Conservation (phyloP, 1,139 yeast species). For the Candida albicans region DNA sequence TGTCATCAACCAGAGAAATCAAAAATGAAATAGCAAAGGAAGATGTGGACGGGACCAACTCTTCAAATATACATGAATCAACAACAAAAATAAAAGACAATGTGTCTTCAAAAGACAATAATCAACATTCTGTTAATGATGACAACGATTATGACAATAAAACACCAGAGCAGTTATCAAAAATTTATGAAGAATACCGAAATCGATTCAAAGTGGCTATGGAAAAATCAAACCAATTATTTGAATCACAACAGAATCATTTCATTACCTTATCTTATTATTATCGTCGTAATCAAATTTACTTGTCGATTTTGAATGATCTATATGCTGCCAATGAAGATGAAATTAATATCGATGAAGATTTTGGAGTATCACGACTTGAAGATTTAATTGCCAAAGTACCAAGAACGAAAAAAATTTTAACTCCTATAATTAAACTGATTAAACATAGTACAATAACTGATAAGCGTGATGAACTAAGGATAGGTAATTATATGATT, state of each 20-base stretch:
- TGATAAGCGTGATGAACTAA: conserved; percentile 10
- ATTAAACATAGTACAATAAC: conserved; percentile 6
- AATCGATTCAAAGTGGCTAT: conserved; percentile 26
- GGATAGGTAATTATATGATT: conserved; percentile 19
- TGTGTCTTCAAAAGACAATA: too few relatives aligned
- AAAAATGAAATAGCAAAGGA: too few relatives aligned
- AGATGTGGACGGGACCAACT: too few relatives aligned
- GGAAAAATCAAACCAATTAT: conserved; percentile 26
- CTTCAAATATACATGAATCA: too few relatives aligned
- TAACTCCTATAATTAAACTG: conserved; percentile 17
- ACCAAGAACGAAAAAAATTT: conserved; percentile 21
- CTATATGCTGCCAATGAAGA: conserved; percentile 7
- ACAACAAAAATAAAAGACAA: too few relatives aligned
- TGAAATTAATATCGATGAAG: conserved; percentile 5
- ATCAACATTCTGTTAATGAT: background rate
- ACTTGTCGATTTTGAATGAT: conserved; percentile 31
- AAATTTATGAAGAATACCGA: conserved; percentile 28
- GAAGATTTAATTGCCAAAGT: conserved; percentile 23
- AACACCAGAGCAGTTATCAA: conserved; percentile 20
- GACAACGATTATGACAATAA: background rate
- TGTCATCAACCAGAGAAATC: too few relatives aligned
- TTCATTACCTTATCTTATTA: conserved; percentile 36
- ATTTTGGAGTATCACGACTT: conserved; percentile 19
- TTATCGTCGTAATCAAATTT: conserved; percentile 40
- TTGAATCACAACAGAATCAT: conserved; percentile 33